A percentile compares a stretch with the other conserved stretches of the same genome.
Conservation (phyloP, 257 asterid genomes). For the Solanum phureja region DNA sequence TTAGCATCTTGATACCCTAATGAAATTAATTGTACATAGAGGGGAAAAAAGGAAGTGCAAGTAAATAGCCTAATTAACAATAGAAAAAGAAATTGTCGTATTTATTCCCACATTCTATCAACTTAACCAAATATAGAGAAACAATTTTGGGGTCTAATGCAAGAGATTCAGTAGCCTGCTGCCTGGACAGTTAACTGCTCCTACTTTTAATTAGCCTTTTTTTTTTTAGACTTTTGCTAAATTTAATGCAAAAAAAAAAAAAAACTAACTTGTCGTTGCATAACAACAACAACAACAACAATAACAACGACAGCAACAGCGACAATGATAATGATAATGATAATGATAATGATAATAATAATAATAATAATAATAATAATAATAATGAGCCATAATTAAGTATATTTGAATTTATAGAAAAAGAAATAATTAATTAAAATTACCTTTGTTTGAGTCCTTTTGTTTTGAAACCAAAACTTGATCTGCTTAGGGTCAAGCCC, state of each 20-base stretch:
- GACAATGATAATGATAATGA: background rate
- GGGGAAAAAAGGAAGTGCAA: background rate
- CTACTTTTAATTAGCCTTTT: background rate
- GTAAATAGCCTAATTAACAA: background rate
- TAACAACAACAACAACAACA: no score
- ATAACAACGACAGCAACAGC: background rate
- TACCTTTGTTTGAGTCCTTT: no score
- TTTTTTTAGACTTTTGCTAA: background rate
- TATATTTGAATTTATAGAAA: no score
- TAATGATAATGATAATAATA: no score
- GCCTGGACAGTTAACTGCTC: no score
- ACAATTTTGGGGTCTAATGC: background rate
- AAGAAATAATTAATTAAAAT: no score
- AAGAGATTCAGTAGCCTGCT: background rate
- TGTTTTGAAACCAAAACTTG: no score
- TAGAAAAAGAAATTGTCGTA: background rate
- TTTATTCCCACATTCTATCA: no score
- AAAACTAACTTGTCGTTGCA: background rate
- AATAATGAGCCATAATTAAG: background rate
- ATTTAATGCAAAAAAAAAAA: background rate
- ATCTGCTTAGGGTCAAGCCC: no score
- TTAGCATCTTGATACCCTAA: no score
- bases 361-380: background rate
- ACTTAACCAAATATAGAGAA: background rate
- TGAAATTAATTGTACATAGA: background rate